phyloP scores from a whole-genome alignment of 805 yeast species.

The Pichia rugopelliculosa region DNA sequence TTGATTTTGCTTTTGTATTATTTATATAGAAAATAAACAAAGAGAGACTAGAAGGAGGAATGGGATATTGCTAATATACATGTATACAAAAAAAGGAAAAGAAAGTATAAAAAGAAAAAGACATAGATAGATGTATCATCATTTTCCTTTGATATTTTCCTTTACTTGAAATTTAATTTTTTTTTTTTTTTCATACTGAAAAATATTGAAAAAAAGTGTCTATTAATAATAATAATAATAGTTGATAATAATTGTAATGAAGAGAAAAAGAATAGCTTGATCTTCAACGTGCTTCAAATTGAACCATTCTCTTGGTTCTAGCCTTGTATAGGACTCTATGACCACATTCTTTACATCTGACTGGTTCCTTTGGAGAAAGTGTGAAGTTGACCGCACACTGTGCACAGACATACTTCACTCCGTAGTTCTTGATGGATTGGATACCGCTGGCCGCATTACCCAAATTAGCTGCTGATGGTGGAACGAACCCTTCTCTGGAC shows the following conservation, averaged over 20 bases:
- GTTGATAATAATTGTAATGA: too few relatives aligned
- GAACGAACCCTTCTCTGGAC: constrained; percentile 77
- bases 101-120: neutral
- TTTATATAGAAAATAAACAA: neutral
- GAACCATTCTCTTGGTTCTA: constrained; percentile 94
- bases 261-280: too few relatives aligned
- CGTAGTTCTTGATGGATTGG: constrained; percentile 57
- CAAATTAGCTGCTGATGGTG: constrained; percentile 63
- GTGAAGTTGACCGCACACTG: constrained; percentile 90
- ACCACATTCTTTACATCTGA: constrained; percentile 97
- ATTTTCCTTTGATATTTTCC: neutral
- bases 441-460: constrained; percentile 86
- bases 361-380: constrained; percentile 88
- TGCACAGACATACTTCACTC: constrained; percentile 92
- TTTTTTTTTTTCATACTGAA: too few relatives aligned
- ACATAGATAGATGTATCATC: too few relatives aligned
- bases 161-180: too few relatives aligned
- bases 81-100: neutral
- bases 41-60: neutral
- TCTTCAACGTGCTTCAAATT: constrained; percentile 71
- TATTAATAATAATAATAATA: too few relatives aligned
- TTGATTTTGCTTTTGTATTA: neutral
- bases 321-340: constrained; percentile 96
- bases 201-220: too few relatives aligned
- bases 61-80: neutral